These are phyloP conservation scores for Calonectria pauciramosa DNA, from an alignment of 2,329 filamentous ascomycete species.

Conservation along the genomic window DNA sequence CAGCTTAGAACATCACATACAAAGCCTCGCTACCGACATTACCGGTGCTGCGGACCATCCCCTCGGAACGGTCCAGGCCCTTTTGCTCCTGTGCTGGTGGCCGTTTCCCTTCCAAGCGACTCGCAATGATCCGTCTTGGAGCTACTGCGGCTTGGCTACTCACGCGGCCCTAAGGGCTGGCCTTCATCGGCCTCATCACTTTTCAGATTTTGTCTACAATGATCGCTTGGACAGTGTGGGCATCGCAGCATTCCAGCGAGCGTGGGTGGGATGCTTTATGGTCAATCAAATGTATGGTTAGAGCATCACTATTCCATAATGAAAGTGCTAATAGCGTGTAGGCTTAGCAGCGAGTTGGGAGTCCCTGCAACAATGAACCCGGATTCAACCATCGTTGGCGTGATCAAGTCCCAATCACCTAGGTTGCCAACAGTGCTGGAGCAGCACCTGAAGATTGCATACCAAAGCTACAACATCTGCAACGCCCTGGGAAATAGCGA, in stretches of 20 bases:
- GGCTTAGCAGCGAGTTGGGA: background rate
- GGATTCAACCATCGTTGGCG: background rate
- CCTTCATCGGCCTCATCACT: slow-evolving; percentile 7
- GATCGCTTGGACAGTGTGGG: background rate
- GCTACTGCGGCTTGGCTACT: background rate
- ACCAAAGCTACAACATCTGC: slow-evolving; percentile 16
- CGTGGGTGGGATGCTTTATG: slow-evolving; percentile 1
- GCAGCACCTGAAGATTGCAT: slow-evolving; percentile 8
- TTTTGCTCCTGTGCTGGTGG: slow-evolving; percentile 13
- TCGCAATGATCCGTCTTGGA: slow-evolving; percentile 10
- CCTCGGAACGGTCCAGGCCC: slow-evolving; percentile 6
- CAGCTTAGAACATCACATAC: background rate
- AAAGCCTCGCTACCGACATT: slow-evolving; percentile 4
- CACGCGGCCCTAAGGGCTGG: slow-evolving; percentile 3
- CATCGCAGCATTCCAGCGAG: background rate
- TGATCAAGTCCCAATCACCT: background rate
- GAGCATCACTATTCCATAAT: background rate
- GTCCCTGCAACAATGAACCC: background rate
- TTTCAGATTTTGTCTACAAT: slow-evolving; percentile 12
- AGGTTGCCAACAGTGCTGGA: background rate
- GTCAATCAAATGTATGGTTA: background rate
- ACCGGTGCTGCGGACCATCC: slow-evolving; percentile 6
- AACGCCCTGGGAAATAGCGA: slow-evolving; percentile 8
- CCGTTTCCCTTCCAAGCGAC: slow-evolving; percentile 11
- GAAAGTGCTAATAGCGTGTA: background rate